These are phyloP conservation scores for Poa annua DNA, from an alignment of 176 grass and related monocot species.

Conservation along the genomic window DNA sequence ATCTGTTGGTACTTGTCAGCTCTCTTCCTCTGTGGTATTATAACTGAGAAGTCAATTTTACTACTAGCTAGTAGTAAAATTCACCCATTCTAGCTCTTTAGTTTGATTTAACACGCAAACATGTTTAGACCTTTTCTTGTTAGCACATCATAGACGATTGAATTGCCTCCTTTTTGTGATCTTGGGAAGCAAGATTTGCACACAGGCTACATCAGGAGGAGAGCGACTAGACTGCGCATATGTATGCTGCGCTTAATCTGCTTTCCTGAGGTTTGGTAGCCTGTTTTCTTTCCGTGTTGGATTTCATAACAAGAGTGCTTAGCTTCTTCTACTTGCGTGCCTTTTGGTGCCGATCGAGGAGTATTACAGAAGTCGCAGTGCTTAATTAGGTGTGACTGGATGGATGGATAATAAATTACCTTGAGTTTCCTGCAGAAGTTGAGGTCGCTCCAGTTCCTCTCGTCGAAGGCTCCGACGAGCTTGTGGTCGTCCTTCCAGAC, in stretches of 20 bases:
- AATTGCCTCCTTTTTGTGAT: not conserved
- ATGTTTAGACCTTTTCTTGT: not conserved
- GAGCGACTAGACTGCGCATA: not conserved
- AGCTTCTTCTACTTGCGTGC: not conserved
- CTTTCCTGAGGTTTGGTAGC: not conserved
- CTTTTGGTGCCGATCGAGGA: too few species aligned
- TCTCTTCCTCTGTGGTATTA: not conserved
- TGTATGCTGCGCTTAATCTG: not conserved
- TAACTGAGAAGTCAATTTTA: not conserved
- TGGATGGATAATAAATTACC: constrained; percentile 36
- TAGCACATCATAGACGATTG: not conserved
- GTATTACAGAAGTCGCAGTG: too few species aligned
- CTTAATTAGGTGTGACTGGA: too few species aligned
- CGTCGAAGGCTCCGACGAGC: constrained; percentile 40
- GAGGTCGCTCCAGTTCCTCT: constrained; percentile 91
- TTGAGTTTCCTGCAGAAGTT: constrained; percentile 74
- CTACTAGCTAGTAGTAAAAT: not conserved
- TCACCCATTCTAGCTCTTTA: not conserved
- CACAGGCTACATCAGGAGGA: not conserved
- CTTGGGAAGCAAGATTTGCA: constrained; percentile 12
- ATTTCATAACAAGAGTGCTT: constrained; percentile 3
- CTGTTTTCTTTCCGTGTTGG: constrained; percentile 25
- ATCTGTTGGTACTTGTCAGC: not conserved
- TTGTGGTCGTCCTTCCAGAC: constrained; percentile 65
- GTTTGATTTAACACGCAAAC: not conserved